A percentile compares a stretch with the other conserved stretches of the same genome.
Conservation (phyloP, 1,139 yeast genomes). For the Geotrichum histeridarum region DNA sequence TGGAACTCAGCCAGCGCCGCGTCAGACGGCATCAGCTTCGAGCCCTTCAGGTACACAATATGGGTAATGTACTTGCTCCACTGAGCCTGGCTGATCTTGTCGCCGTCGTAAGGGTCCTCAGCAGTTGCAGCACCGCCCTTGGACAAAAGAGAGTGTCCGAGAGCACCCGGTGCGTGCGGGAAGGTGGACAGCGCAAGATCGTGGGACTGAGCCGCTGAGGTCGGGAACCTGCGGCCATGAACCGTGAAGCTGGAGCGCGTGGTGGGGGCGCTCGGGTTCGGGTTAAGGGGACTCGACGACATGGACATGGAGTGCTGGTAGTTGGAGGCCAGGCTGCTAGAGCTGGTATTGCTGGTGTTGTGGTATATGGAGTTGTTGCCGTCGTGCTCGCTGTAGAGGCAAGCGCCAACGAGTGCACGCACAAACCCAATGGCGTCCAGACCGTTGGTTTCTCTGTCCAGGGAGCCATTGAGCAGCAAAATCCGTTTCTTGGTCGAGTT, state of each 20-base stretch:
- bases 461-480: conserved; percentile 61
- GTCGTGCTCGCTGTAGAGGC: conserved; percentile 26
- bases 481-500: conserved; percentile 35
- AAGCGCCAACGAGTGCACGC: conserved; percentile 47
- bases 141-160: neutral
- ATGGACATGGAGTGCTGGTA: neutral
- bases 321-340: conserved; percentile 7
- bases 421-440: conserved; percentile 59
- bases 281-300: neutral
- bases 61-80: conserved; percentile 20
- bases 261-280: neutral
- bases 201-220: neutral
- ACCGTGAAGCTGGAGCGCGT: neutral
- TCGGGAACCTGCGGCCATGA: neutral
- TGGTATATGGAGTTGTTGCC: conserved; percentile 8
- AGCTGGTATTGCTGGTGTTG: conserved; percentile 8
- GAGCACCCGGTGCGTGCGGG: neutral
- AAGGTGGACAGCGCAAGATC: neutral
- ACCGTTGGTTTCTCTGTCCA: conserved; percentile 72
- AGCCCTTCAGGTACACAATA: conserved; percentile 16
- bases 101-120: conserved; percentile 15
- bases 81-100: conserved; percentile 4
- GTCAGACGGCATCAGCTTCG: conserved; percentile 8
- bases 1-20: conserved; percentile 3
- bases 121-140: neutral